Evolutionary conservation across 176 grass and related monocot genomes (phyloP).

Genomic region (Oryza glaberrima): DNA sequence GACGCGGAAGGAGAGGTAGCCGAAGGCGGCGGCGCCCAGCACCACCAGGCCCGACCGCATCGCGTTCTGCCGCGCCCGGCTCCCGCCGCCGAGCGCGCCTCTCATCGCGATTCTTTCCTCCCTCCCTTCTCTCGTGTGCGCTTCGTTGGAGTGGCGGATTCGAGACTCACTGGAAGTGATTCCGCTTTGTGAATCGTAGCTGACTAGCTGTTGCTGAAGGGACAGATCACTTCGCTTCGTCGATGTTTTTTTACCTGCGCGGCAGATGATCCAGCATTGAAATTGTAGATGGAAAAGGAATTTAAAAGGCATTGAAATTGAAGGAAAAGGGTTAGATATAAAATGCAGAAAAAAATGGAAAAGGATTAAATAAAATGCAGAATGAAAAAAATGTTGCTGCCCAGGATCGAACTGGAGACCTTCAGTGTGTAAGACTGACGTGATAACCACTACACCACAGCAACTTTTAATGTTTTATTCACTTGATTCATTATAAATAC

Average conservation of each 20-base stretch:
- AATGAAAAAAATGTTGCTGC: constrained; percentile 39
- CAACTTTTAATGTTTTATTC: neutral
- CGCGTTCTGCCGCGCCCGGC: constrained; percentile 63
- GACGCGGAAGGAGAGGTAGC: constrained; percentile 82
- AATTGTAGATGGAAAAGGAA: neutral
- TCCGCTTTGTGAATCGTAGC: neutral
- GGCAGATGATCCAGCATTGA: neutral
- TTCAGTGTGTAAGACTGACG: constrained; percentile 99
- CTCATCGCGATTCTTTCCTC: constrained; percentile 21
- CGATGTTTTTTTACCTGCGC: neutral
- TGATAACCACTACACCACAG: constrained; percentile 99
- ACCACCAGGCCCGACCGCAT: constrained; percentile 82
- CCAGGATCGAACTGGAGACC: constrained; percentile 93
- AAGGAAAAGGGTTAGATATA: neutral
- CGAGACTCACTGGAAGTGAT: neutral
- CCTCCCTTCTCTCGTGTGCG: neutral
- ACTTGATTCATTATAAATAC: no score
- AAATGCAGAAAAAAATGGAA: neutral
- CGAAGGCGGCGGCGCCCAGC: constrained; percentile 69
- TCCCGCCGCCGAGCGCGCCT: constrained; percentile 22
- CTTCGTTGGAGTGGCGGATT: neutral
- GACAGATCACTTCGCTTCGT: no score
- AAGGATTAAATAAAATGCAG: no score
- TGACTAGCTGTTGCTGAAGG: neutral
- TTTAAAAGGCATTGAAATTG: neutral